A percentile compares a stretch with the other conserved stretches of the same genome.
These are phyloP conservation scores for Medicago arabica DNA, from an alignment of 306 rosid species.

Conservation along the genomic window DNA sequence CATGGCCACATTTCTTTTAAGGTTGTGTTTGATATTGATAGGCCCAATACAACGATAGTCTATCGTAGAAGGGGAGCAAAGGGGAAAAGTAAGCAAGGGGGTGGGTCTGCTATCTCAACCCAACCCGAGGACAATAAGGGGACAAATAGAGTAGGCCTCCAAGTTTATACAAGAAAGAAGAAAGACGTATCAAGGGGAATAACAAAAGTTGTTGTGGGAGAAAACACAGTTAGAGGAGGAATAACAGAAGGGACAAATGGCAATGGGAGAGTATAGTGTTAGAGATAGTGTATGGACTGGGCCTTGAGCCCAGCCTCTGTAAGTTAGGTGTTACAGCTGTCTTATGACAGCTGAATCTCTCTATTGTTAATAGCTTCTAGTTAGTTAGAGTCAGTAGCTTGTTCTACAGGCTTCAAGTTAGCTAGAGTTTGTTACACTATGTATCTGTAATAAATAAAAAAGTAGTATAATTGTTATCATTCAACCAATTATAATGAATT, in stretches of 20 bases:
- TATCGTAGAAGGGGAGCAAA: slow-evolving; percentile 13
- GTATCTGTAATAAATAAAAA: background rate
- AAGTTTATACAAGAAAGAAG: slow-evolving; percentile 8
- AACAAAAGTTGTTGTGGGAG: slow-evolving; percentile 3
- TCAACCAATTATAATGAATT: slow-evolving; percentile 3
- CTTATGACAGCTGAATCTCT: background rate
- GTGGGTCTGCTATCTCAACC: slow-evolving; percentile 2
- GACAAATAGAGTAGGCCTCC: slow-evolving; percentile 4
- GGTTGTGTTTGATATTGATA: slow-evolving; percentile 20
- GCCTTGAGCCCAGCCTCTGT: background rate
- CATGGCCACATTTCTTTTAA: background rate
- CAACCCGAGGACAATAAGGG: background rate
- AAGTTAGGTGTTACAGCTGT: background rate
- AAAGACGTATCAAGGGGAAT: slow-evolving; percentile 8
- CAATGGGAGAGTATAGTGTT: background rate
- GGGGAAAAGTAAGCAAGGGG: slow-evolving; percentile 1
- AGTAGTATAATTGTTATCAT: background rate
- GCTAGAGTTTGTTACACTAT: background rate
- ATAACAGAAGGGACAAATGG: background rate
- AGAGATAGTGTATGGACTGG: slow-evolving; percentile 1
- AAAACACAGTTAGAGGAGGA: slow-evolving; percentile 6
- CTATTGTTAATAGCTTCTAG: slow-evolving; percentile 10
- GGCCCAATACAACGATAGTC: background rate
- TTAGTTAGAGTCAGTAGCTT: background rate
- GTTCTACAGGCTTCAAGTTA: background rate